phyloP scores from a whole-genome alignment of 1,139 yeast species.

The Geotrichum reessii region DNA sequence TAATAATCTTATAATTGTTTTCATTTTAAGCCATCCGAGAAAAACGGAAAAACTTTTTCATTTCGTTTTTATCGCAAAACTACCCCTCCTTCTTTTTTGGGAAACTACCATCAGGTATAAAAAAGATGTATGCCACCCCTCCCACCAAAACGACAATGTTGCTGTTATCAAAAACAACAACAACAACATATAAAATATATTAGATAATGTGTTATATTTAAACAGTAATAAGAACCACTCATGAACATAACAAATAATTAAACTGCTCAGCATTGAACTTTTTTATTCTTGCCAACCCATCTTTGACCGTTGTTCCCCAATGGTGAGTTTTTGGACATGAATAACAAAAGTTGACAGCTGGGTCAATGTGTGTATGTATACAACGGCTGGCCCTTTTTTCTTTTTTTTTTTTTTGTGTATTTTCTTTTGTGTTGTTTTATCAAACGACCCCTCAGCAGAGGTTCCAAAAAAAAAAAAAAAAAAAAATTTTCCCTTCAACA shows the following conservation, averaged over 20 bases:
- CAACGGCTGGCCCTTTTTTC: neutral
- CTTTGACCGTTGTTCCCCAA: neutral
- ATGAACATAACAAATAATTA: neutral
- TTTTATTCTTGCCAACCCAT: neutral
- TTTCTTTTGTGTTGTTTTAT: neutral
- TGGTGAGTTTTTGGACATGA: neutral
- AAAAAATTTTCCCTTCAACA: neutral
- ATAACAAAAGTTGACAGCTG: neutral
- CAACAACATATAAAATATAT: neutral
- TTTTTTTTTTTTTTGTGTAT: neutral
- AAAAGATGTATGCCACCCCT: neutral
- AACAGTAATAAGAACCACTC: neutral
- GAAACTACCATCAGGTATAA: neutral
- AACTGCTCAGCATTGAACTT: neutral
- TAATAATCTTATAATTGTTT: neutral
- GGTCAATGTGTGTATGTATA: neutral
- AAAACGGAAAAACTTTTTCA: constrained; percentile 1
- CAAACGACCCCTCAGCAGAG: neutral
- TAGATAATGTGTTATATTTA: neutral
- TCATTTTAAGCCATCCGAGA: neutral
- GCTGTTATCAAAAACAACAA: neutral
- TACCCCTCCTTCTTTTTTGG: constrained; percentile 6
- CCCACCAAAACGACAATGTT: neutral
- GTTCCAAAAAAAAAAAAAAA: neutral
- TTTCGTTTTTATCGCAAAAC: neutral